These are phyloP conservation scores for Fusarium papillatum DNA, from an alignment of 2,329 filamentous ascomycete species.

Conservation along the genomic window DNA sequence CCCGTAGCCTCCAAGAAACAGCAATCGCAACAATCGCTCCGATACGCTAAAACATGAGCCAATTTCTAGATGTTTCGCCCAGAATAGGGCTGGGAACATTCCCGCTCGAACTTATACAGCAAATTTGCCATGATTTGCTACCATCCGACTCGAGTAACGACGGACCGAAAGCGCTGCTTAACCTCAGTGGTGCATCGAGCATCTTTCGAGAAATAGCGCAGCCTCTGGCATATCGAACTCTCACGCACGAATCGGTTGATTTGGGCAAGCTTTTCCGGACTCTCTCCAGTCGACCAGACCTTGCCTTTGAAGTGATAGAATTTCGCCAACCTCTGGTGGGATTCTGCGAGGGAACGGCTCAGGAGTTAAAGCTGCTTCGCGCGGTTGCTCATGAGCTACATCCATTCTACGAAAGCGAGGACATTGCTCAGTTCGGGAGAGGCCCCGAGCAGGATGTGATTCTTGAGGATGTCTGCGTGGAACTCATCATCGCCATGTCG, in stretches of 20 bases:
- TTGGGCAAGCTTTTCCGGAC: not conserved
- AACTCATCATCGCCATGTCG: constrained; percentile 7
- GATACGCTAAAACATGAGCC: not conserved
- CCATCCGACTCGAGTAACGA: not conserved
- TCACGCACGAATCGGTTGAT: not conserved
- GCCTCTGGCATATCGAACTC: constrained; percentile 1
- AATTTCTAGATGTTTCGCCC: not conserved
- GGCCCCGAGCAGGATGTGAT: not conserved
- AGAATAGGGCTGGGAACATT: not conserved
- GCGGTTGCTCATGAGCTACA: not conserved
- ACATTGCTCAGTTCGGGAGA: not conserved
- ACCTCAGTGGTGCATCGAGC: not conserved
- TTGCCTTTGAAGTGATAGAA: not conserved
- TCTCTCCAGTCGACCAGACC: not conserved
- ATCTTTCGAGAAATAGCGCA: constrained; percentile 5
- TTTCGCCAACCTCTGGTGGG: not conserved
- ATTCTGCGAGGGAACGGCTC: not conserved
- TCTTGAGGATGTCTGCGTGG: constrained; percentile 4
- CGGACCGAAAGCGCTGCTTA: not conserved
- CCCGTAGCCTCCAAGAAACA: not conserved
- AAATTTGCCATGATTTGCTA: not conserved
- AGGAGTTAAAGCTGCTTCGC: not conserved
- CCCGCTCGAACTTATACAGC: not conserved
- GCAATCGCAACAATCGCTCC: not conserved
- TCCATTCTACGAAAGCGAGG: not conserved